These are phyloP conservation scores for Diaporthe australafricana DNA, from an alignment of 2,329 filamentous ascomycete species.

Conservation along the genomic window DNA sequence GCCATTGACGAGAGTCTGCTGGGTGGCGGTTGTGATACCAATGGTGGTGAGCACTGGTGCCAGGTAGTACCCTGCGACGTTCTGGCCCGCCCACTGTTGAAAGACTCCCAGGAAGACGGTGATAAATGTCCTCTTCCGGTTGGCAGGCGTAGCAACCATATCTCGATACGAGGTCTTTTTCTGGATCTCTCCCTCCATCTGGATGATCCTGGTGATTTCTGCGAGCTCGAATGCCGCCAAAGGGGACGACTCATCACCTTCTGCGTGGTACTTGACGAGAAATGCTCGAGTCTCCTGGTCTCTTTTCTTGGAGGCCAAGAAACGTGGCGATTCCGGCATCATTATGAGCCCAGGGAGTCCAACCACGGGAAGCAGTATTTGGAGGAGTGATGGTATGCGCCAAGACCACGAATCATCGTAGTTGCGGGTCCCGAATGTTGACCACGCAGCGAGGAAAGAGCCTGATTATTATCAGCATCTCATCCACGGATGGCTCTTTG, in stretches of 20 bases:
- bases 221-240: constrained; percentile 35
- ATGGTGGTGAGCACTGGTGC: constrained; percentile 46
- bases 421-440: constrained; percentile 8
- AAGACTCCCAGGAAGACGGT: constrained; percentile 36
- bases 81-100: constrained; percentile 40
- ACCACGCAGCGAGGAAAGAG: constrained; percentile 18
- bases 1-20: constrained; percentile 48
- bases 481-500: background rate
- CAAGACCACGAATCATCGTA: constrained; percentile 7
- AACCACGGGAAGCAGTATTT: background rate
- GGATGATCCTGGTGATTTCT: constrained; percentile 13
- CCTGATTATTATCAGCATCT: background rate
- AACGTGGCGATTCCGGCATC: constrained; percentile 18
- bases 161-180: constrained; percentile 32
- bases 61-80: constrained; percentile 51
- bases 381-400: constrained; percentile 16
- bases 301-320: background rate
- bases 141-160: constrained; percentile 36
- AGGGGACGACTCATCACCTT: constrained; percentile 27
- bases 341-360: constrained; percentile 5
- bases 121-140: constrained; percentile 38
- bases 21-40: constrained; percentile 45
- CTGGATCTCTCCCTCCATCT: constrained; percentile 7
- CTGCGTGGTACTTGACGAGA: constrained; percentile 37
- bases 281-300: constrained; percentile 32